Evolutionary conservation across 331 rosid species (phyloP).

Genomic region (Malus hybrid): DNA sequence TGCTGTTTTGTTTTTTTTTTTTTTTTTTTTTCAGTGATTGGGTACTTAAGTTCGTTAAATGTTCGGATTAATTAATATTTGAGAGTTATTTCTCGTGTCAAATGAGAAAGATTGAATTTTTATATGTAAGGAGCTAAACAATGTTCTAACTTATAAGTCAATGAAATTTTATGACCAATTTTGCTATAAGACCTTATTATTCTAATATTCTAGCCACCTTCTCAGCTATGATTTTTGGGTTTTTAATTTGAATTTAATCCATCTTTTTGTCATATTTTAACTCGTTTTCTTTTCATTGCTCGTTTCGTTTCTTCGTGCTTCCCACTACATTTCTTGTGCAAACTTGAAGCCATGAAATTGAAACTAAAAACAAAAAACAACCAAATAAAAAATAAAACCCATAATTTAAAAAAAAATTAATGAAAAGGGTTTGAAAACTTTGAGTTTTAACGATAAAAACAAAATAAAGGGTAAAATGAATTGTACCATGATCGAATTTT

Average conservation of each 20-base stretch:
- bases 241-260: background rate
- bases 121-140: too few relatives aligned
- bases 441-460: too few relatives aligned
- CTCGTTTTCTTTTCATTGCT: background rate
- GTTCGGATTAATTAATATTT: background rate
- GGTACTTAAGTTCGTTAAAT: background rate
- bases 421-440: too few relatives aligned
- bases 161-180: background rate
- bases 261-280: background rate
- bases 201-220: background rate
- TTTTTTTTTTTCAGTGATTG: background rate
- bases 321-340: background rate
- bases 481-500: too few relatives aligned
- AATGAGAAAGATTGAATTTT: too few relatives aligned
- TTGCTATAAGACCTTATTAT: background rate
- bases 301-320: background rate
- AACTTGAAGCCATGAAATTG: background rate
- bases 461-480: too few relatives aligned
- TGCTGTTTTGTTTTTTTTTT: background rate
- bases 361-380: too few relatives aligned
- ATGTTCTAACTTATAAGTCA: too few relatives aligned
- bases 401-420: too few relatives aligned
- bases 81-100: too few relatives aligned
- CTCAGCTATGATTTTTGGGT: background rate
- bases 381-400: too few relatives aligned